Base-by-base conservation (phyloP, 2,329 filamentous ascomycete genomes). In the Aureobasidium melanogenum region DNA sequence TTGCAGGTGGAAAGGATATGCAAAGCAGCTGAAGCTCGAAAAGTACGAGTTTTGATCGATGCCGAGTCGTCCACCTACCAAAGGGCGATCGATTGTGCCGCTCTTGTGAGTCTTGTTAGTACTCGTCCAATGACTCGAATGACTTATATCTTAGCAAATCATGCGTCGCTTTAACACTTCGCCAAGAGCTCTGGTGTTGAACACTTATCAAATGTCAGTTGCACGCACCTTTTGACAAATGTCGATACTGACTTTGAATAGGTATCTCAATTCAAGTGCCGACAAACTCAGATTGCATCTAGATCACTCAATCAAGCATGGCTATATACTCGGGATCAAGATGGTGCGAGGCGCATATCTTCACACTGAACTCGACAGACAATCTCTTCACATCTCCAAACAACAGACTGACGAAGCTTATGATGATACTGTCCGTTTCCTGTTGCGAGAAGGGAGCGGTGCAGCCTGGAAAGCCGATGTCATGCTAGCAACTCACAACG, bases 271-370 rank as follows among this genome's bases (percentile, higher is more conserved):
- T 9, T 41, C 52, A 2, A 43, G 12, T 17, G 19, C 32, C 4
- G 26, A 56, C 17, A 56, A 56, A 3, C 4, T 56, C 5, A 41
- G 14, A 10, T 19, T 15, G 14, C 52, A 56, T 17, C 24, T 56
- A 17, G 5, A 56, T 8, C 52, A 43, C 26, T 56, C 52, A 3
- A 41, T 41, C 17, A 12, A 56, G 38, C 10, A 56, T 9, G 24
- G 7, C 17, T 56, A 43, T 19, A 15, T 56, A 4, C 52, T 56
- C 5, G 52, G 52, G 2, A 24, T 32, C 34, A 56, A 56, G n/a
- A 30, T 56, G 38, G 52, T 56, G 15, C 52, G 52, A 44, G 52
- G 52, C 15, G 52, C 52, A 3, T 56, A 56, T 17, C 52, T 56
- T 5, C 38, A 43, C 6, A 56, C 52, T 12, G 52, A 56, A 34